Percentiles rank a stretch among this genome's conserved stretches.
Evolutionary conservation across 768 basidiomycete species (phyloP).

Genomic region (Termitomyces bulborhizus): DNA sequence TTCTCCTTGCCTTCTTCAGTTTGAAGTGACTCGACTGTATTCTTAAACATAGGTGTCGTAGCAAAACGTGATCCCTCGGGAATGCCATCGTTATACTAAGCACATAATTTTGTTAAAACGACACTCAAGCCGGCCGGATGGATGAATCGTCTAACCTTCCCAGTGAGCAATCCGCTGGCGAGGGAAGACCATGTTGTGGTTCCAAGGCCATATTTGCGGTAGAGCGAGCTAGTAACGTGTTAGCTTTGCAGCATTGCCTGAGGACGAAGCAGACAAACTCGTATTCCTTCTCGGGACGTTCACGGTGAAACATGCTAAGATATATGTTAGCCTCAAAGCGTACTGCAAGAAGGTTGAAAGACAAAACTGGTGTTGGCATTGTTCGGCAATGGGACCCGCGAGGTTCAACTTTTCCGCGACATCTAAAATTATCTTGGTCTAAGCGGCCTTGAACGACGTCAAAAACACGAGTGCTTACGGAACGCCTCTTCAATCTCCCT

Average conservation of each 20-base stretch:
- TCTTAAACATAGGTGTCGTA: constrained; percentile 44
- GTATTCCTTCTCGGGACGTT: constrained; percentile 80
- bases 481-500: constrained; percentile 53
- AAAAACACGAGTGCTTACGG: constrained; percentile 23
- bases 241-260: not conserved
- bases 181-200: constrained; percentile 75
- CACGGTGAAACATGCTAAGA: constrained; percentile 66
- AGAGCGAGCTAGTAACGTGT: constrained; percentile 40
- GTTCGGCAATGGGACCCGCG: constrained; percentile 68
- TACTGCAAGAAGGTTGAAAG: no score
- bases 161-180: constrained; percentile 69
- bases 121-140: not conserved
- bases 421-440: constrained; percentile 27
- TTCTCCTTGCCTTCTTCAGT: constrained; percentile 57
- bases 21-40: constrained; percentile 47
- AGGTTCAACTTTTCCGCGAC: constrained; percentile 63
- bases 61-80: constrained; percentile 69
- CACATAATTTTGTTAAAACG: not conserved
- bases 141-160: constrained; percentile 42
- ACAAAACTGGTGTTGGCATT: constrained; percentile 67
- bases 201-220: constrained; percentile 60
- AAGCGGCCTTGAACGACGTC: not conserved
- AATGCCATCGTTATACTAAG: constrained; percentile 67
- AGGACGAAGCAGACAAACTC: constrained; percentile 27
- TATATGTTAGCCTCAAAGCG: not conserved